Conservation (phyloP, 148 eudicot genomes). For the Arbutus unedo region DNA sequence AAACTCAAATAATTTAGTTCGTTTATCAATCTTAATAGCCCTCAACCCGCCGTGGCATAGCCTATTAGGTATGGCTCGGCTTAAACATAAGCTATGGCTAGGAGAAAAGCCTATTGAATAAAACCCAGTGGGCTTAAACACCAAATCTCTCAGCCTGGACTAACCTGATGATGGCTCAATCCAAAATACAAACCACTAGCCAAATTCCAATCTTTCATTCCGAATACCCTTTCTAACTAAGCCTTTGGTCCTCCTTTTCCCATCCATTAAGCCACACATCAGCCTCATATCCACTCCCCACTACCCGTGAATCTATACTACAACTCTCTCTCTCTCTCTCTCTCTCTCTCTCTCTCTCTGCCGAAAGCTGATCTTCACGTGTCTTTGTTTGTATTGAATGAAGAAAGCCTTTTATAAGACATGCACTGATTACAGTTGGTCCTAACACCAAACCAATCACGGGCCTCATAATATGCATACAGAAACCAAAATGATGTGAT, state of each 20-base stretch:
- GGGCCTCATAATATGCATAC: constrained; percentile 25
- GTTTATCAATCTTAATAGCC: too few species aligned
- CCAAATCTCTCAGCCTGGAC: too few species aligned
- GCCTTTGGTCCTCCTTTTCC: not conserved
- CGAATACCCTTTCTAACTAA: not conserved
- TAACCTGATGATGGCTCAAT: too few species aligned
- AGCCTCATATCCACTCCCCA: not conserved
- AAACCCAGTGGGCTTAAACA: too few species aligned
- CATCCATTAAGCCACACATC: not conserved
- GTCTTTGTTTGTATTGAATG: constrained; percentile 42
- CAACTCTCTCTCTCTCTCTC: constrained; percentile 1
- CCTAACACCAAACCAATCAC: constrained; percentile 58
- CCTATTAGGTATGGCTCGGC: too few species aligned
- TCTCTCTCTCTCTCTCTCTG: constrained; percentile 19
- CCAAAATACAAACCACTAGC: not conserved
- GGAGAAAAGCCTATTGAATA: too few species aligned
- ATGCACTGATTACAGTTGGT: constrained; percentile 31
- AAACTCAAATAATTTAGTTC: too few species aligned
- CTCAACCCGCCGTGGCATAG: too few species aligned
- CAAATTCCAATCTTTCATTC: not conserved
- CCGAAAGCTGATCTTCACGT: constrained; percentile 41
- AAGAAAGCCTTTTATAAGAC: constrained; percentile 14
- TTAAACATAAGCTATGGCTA: too few species aligned
- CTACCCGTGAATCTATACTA: constrained; percentile 13
- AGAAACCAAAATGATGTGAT: not conserved